A percentile compares a stretch with the other conserved stretches of the same genome.
Evolutionary conservation across 140 eudicot species (phyloP).

Genomic region (Ambrosia hybrid): DNA sequence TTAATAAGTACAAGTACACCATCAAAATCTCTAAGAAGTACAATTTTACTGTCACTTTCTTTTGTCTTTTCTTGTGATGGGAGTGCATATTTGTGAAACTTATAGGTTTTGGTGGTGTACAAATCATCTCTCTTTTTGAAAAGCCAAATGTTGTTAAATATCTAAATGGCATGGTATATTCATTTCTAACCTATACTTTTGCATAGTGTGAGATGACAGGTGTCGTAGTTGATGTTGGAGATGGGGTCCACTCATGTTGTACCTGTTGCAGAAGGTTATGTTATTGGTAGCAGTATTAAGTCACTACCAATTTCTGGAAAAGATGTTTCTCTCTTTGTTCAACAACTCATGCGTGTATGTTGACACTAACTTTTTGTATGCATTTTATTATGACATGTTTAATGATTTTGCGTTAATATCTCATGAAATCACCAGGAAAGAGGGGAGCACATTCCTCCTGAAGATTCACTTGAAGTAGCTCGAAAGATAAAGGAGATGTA

Average conservation of each 20-base stretch:
- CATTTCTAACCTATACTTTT: slow-evolving; percentile 17
- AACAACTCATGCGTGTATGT: slow-evolving; percentile 86
- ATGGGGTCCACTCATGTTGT: slow-evolving; percentile 91
- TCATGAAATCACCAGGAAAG: too few relatives aligned
- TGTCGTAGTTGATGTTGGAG: slow-evolving; percentile 88
- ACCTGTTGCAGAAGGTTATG: slow-evolving; percentile 98
- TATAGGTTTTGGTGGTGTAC: background rate
- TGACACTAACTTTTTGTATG: slow-evolving; percentile 4
- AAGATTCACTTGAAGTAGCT: slow-evolving; percentile 93
- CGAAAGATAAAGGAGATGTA: slow-evolving; percentile 89
- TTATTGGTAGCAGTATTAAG: slow-evolving; percentile 93
- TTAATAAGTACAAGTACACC: background rate
- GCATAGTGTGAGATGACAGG: slow-evolving; percentile 98
- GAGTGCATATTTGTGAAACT: background rate
- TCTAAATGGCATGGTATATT: background rate
- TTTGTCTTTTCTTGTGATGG: background rate
- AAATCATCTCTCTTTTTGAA: background rate
- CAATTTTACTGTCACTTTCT: background rate
- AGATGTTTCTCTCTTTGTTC: slow-evolving; percentile 81
- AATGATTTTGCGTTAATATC: background rate
- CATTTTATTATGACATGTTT: background rate
- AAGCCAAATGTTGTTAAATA: slow-evolving; percentile 3
- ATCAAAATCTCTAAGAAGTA: slow-evolving; percentile 1
- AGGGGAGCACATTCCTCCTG: slow-evolving; percentile 92
- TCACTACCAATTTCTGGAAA: slow-evolving; percentile 78